Evolutionary conservation across 371 early-diverging fungal genomes (phyloP), one percentile per base, ranked within the genome.

Genomic region (Mortierella sp.): DNA sequence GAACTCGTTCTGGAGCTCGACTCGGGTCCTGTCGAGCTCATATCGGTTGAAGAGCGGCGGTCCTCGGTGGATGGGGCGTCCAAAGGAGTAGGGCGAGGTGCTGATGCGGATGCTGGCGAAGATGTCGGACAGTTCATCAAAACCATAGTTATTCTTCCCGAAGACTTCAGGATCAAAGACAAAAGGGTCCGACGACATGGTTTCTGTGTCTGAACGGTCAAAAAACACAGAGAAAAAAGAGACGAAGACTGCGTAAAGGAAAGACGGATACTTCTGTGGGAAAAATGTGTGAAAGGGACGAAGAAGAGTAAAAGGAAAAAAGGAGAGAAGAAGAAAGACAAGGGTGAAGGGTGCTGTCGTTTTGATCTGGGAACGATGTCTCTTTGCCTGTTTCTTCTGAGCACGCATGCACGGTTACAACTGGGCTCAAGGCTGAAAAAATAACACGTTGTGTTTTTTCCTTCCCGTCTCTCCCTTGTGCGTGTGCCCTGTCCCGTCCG

Each of bases 1-100:
- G 37, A 73, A 72, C 50, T 80, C 73, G 1, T 43, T 14, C 39
- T 44, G 24, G 40, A 79, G 79, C 0, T 47, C 34, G 1, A 3
- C 37, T 11, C 69, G 68, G 22, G 37, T 64, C 22, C 24, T 44
- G 16, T 55, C 44, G 14, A 78, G 73, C 6, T 78, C 79, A 1
- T 1, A 0, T 8, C 19, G 39, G 43, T 52, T 40, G 73, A 68
- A 77, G 7, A 72, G 64, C 1, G 73, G 78, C 0, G 73, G 73
- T 1, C 52, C 53, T 16, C 40, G 7, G 58, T 71, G 69, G 16
- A 55, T n/a, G 53, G n/a, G 55, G 26, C 26, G 55, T 31, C 55
- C 11, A 26, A 29, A 50, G 10, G 26, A 0, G 7, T 5, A 55
- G 11, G 31, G 24, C 8, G 11, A 2, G 2, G 19, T 3, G 6